A percentile compares a stretch with the other conserved stretches of the same genome.
Conservation (phyloP, 1,284 basidiomycete genomes). For the Puccinia coronata region DNA sequence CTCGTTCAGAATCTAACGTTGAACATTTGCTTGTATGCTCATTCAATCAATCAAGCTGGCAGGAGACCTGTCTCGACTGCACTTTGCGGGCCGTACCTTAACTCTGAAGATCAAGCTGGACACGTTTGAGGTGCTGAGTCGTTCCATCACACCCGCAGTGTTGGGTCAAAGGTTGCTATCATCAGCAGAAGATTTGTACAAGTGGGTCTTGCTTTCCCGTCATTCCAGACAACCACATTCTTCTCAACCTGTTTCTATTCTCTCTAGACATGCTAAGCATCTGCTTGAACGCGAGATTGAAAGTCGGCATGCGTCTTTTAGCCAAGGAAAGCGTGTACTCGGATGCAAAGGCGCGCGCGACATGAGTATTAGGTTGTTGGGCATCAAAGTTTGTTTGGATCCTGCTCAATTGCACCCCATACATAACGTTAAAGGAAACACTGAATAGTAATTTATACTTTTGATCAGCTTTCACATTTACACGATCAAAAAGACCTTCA, state of each 20-base stretch:
- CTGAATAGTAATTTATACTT: not conserved
- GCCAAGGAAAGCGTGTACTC: slow-evolving; percentile 1
- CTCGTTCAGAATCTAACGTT: not conserved
- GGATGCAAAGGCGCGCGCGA: slow-evolving; percentile 26
- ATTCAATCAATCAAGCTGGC: slow-evolving; percentile 21
- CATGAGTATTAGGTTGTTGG: slow-evolving; percentile 20
- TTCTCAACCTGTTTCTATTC: not conserved
- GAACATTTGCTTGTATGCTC: not conserved
- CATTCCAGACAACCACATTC: not conserved
- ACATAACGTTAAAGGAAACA: not conserved
- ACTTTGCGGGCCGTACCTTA: slow-evolving; percentile 22
- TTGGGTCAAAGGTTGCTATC: slow-evolving; percentile 21
- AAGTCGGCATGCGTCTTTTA: slow-evolving; percentile 21
- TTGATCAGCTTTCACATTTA: slow-evolving; percentile 19
- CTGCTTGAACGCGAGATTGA: slow-evolving; percentile 33
- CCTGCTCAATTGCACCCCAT: too few species aligned
- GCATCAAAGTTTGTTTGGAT: slow-evolving; percentile 6
- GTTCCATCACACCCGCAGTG: slow-evolving; percentile 14
- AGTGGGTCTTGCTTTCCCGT: not conserved
- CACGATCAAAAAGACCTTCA: not conserved
- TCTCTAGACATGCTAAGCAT: slow-evolving; percentile 2
- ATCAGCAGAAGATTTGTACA: slow-evolving; percentile 24
- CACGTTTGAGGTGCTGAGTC: slow-evolving; percentile 28
- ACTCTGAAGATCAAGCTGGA: slow-evolving; percentile 36
- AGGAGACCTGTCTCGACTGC: slow-evolving; percentile 11